Evolutionary conservation across 2,329 filamentous ascomycete genomes (phyloP), one percentile per base, ranked within the genome.

Genomic region (Tolypocladium endophyticum): DNA sequence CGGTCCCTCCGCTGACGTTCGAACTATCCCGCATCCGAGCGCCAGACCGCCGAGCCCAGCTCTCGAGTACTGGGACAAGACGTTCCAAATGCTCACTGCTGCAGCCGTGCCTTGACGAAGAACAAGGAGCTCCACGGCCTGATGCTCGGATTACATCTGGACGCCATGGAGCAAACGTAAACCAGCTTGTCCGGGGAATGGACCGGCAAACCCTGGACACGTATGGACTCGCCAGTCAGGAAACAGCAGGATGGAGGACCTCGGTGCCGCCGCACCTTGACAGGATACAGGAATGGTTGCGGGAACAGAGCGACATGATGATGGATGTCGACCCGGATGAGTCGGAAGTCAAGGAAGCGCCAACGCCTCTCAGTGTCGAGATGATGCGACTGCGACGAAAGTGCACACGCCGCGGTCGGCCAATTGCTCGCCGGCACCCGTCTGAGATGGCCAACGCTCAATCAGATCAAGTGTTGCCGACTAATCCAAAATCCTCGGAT

Each of bases 81-180:
- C 50, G 20, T 23, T 3, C 20, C 14, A 35, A 6, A 6, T 4
- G 16, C 30, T 11, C 50, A 7, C 14, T 23, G 11, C 50, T 23
- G 30, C 18, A 7, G 18, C 28, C 50, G 9, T 16, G 3, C 5
- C 50, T 23, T 3, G 30, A 36, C n/a, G 50, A n/a, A 54, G 50
- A 54, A 2, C 28, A 23, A 16, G 50, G 9, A 2, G 7, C 11
- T 36, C 20, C 20, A 20, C 50, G 5, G 20, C 50, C 50, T 23
- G 25, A 20, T 25, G 30, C 30, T 23, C 30, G 30, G 14, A 36
- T 6, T 4, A 7, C 50, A 20, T 23, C 50, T 8, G 23, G 4
- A 14, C 50, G 20, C 20, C 6, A 35, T n/a, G 64, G 64, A 59
- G 58, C 54, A 54, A 61, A 62, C 55, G 50, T 60, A 20, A 55